Evolutionary conservation across 2,329 filamentous ascomycete genomes (phyloP).

Genomic region (Pseudofabraea citricarpa): DNA sequence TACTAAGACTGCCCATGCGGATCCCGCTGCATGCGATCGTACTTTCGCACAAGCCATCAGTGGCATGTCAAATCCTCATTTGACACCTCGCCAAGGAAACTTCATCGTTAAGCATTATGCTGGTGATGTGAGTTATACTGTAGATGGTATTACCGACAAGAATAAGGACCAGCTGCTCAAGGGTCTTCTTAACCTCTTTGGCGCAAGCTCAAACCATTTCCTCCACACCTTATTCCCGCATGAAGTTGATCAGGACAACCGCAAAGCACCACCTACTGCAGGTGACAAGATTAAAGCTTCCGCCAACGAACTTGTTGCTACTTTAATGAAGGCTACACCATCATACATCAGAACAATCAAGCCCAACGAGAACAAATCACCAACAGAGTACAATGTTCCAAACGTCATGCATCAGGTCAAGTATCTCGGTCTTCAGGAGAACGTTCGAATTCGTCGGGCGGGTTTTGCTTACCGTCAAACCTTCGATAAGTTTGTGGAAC

Average conservation of each 20-base stretch:
- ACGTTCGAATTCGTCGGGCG: slow-evolving; percentile 92
- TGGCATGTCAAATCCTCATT: slow-evolving; percentile 84
- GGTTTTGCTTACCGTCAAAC: slow-evolving; percentile 96
- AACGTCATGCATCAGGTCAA: slow-evolving; percentile 99
- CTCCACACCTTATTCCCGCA: slow-evolving; percentile 86
- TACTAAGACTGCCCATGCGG: slow-evolving; percentile 95
- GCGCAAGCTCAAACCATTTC: slow-evolving; percentile 78
- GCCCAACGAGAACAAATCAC: slow-evolving; percentile 97
- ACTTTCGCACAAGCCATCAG: slow-evolving; percentile 94
- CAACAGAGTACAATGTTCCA: slow-evolving; percentile 81
- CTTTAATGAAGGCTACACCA: slow-evolving; percentile 93
- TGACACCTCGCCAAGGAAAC: slow-evolving; percentile 86
- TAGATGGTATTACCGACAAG: slow-evolving; percentile 98
- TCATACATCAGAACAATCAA: slow-evolving; percentile 99
- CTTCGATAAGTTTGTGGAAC: slow-evolving; percentile 96
- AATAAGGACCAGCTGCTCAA: slow-evolving; percentile 98
- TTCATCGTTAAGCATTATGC: slow-evolving; percentile 99
- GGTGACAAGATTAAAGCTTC: slow-evolving; percentile 95
- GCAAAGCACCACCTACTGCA: slow-evolving; percentile 86
- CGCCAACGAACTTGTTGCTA: slow-evolving; percentile 90
- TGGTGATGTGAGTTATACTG: slow-evolving; percentile 89
- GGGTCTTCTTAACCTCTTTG: slow-evolving; percentile 83
- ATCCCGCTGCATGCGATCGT: slow-evolving; percentile 87
- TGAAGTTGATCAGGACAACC: slow-evolving; percentile 92
- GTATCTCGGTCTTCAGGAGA: slow-evolving; percentile 98